A percentile compares a stretch with the other conserved stretches of the same genome.
These are phyloP conservation scores for Terana coerulea DNA, from an alignment of 768 basidiomycete species.

Conservation along the genomic window DNA sequence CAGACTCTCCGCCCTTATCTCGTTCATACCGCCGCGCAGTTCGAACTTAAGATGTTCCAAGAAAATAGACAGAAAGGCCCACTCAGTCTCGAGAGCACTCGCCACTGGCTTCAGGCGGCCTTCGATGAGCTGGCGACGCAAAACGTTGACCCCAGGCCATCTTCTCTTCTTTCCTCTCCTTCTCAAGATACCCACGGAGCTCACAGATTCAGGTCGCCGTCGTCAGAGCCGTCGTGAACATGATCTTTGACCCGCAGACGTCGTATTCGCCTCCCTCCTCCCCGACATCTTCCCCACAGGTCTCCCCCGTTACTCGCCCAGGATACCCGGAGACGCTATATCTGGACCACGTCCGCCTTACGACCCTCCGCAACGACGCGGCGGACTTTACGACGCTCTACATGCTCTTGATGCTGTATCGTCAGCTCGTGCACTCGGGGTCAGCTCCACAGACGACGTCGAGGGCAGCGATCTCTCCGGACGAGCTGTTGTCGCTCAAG, in stretches of 20 bases:
- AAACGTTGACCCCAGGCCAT: background rate
- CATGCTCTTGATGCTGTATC: constrained; percentile 78
- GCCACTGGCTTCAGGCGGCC: constrained; percentile 61
- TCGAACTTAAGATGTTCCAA: constrained; percentile 77
- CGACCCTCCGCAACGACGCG: constrained; percentile 64
- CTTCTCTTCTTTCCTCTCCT: constrained; percentile 4
- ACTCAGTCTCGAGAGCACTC: constrained; percentile 49
- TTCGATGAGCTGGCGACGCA: constrained; percentile 35
- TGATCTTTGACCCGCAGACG: constrained; percentile 25
- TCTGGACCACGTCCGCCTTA: constrained; percentile 71
- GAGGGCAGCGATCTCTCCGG: constrained; percentile 36
- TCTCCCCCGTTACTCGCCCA: constrained; percentile 23
- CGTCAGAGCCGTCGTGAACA: constrained; percentile 19
- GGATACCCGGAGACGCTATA: constrained; percentile 75
- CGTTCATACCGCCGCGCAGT: constrained; percentile 71
- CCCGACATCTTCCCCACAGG: constrained; percentile 37
- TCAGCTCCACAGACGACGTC: constrained; percentile 8
- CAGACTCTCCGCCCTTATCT: constrained; percentile 91
- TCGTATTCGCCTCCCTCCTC: constrained; percentile 52
- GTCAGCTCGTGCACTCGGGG: constrained; percentile 62
- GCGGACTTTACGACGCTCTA: constrained; percentile 71
- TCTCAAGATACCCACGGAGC: constrained; percentile 24
- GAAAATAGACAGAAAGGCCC: constrained; percentile 36
- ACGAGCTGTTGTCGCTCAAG: constrained; percentile 59
- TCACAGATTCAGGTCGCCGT: constrained; percentile 29